Percentiles rank a stretch among this genome's conserved stretches.
These are phyloP conservation scores for Golubevia sp. DNA, from an alignment of 1,284 basidiomycete species.

Conservation along the genomic window DNA sequence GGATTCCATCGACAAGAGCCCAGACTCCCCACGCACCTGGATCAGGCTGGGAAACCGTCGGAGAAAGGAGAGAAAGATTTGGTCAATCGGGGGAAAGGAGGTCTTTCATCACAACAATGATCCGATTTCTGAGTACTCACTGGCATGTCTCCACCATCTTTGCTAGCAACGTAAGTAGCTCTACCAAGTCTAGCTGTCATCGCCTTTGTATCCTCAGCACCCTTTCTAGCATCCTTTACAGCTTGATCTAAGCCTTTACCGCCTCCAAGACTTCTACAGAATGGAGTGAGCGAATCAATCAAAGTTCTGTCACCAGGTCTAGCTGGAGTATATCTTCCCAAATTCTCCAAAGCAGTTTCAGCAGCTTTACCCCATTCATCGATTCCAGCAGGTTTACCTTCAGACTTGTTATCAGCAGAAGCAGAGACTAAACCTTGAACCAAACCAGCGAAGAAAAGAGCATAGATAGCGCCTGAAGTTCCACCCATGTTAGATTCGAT, in stretches of 20 bases:
- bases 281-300: conserved; percentile 67
- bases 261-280: conserved; percentile 62
- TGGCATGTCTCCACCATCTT: conserved; percentile 47
- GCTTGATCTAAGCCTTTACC: conserved; percentile 60
- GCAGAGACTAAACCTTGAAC: conserved; percentile 44
- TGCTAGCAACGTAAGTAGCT: conserved; percentile 65
- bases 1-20: conserved; percentile 60
- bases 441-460: conserved; percentile 67
- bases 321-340: conserved; percentile 66
- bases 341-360: conserved; percentile 42
- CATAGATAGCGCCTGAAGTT: conserved; percentile 65
- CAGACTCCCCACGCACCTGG: conserved; percentile 68
- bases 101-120: neutral
- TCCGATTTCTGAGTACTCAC: neutral
- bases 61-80: neutral
- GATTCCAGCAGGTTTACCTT: conserved; percentile 22
- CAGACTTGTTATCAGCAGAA: conserved; percentile 10
- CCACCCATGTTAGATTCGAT: conserved; percentile 62
- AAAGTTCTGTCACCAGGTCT: conserved; percentile 68
- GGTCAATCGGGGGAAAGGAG: neutral
- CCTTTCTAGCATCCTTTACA: conserved; percentile 62
- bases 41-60: conserved; percentile 63
- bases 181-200: conserved; percentile 67
- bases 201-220: conserved; percentile 65
- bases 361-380: conserved; percentile 51